phyloP scores from a whole-genome alignment of 768 basidiomycete genomes.

The Leucocoprinus birnbaumii region DNA sequence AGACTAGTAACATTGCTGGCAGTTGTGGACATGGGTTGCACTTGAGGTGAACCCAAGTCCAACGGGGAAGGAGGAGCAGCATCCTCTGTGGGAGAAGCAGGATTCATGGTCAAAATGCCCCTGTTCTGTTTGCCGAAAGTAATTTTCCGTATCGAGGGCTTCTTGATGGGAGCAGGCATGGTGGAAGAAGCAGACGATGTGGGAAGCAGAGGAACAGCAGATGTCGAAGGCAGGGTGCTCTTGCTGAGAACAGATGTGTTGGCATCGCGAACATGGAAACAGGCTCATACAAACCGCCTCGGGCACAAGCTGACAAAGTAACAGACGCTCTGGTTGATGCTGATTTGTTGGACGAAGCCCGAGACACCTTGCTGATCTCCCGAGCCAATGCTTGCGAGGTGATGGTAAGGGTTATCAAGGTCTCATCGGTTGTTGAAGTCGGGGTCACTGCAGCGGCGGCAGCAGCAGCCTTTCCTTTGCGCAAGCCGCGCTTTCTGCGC shows the following conservation, averaged over 20 bases:
- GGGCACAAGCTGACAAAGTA: constrained; percentile 23
- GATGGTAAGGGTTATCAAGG: constrained; percentile 67
- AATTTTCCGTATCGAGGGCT: constrained; percentile 85
- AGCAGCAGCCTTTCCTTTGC: constrained; percentile 73
- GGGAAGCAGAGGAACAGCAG: constrained; percentile 20
- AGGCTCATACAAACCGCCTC: constrained; percentile 36
- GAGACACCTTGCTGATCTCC: constrained; percentile 72
- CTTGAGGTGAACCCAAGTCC: constrained; percentile 21
- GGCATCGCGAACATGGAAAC: constrained; percentile 44
- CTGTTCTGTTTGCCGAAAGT: constrained; percentile 62
- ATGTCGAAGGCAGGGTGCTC: constrained; percentile 11
- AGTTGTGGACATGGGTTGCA: constrained; percentile 54
- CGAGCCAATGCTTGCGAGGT: constrained; percentile 83
- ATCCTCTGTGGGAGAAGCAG: constrained; percentile 39
- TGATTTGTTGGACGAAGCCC: constrained; percentile 35
- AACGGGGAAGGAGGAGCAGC: constrained; percentile 26
- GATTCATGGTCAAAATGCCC: constrained; percentile 24
- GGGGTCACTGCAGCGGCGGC: constrained; percentile 29
- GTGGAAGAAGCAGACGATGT: constrained; percentile 18
- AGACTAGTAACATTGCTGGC: constrained; percentile 76
- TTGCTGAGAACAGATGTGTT: constrained; percentile 26
- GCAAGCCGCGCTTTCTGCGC: constrained; percentile 79
- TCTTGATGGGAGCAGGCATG: constrained; percentile 52
- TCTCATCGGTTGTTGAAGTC: constrained; percentile 44
- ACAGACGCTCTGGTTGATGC: constrained; percentile 26